Evolutionary conservation across 2,329 filamentous ascomycete species (phyloP).

Genomic region (Chrysoporthe deuterocubensis): DNA sequence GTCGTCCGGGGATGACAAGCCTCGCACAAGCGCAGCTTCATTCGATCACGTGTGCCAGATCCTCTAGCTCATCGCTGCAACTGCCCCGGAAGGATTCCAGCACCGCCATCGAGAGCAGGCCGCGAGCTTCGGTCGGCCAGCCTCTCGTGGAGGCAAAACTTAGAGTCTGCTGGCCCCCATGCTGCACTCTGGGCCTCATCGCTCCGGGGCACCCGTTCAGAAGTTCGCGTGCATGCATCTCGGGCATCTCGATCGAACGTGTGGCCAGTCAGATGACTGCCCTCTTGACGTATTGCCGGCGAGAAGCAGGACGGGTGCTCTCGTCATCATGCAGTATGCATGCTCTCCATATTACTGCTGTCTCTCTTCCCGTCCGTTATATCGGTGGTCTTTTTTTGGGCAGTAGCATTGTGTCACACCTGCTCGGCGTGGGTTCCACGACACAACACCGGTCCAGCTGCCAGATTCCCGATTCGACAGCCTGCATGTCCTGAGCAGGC

Average conservation of each 20-base stretch:
- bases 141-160: background rate
- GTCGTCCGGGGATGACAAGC: background rate
- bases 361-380: background rate
- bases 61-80: background rate
- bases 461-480: slow-evolving; percentile 5
- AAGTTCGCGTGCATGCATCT: background rate
- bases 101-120: background rate
- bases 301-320: slow-evolving; percentile 10
- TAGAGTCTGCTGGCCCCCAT: background rate
- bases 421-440: slow-evolving; percentile 10
- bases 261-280: slow-evolving; percentile 4
- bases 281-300: background rate
- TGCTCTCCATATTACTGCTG: background rate
- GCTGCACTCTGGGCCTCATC: background rate
- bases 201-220: background rate
- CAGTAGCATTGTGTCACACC: slow-evolving; percentile 5
- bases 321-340: slow-evolving; percentile 18
- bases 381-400: background rate
- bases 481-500: slow-evolving; percentile 11
- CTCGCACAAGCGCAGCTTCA: slow-evolving; percentile 17
- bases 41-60: slow-evolving; percentile 24
- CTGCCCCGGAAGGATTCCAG: background rate
- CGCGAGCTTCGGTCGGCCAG: background rate
- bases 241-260: background rate
- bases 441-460: slow-evolving; percentile 6